Conservation (phyloP, 2,329 filamentous ascomycete genomes). For the Cadophora malorum region DNA sequence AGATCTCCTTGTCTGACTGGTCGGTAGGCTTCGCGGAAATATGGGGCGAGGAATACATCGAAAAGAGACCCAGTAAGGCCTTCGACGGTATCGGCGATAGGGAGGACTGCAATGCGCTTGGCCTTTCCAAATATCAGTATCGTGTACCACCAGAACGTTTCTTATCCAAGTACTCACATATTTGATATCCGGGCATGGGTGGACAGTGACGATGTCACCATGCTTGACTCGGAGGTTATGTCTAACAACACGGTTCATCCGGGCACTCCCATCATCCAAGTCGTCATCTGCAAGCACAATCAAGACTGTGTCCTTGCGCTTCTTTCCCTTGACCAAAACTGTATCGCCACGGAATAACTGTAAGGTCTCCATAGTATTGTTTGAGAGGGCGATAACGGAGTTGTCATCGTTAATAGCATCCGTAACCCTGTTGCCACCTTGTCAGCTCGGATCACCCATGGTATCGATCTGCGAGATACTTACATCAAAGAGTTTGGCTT, state of each 20-base stretch:
- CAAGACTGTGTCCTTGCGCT: slow-evolving; percentile 98
- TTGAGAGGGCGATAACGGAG: slow-evolving; percentile 97
- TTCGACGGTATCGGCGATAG: slow-evolving; percentile 97
- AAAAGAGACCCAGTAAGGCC: slow-evolving; percentile 97
- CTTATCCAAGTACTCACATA: slow-evolving; percentile 71
- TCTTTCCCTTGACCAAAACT: slow-evolving; percentile 98
- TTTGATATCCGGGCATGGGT: slow-evolving; percentile 99
- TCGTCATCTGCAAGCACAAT: slow-evolving; percentile 98
- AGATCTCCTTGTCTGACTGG: slow-evolving; percentile 96
- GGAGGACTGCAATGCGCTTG: slow-evolving; percentile 97
- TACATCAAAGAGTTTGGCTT: slow-evolving; percentile 99
- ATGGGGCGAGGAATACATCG: slow-evolving; percentile 98
- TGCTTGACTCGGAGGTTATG: slow-evolving; percentile 99
- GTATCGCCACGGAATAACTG: slow-evolving; percentile 99
- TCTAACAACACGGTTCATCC: slow-evolving; percentile 97
- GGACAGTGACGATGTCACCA: slow-evolving; percentile 95
- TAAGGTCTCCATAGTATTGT: slow-evolving; percentile 98
- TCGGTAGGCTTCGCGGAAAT: slow-evolving; percentile 99
- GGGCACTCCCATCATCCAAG: slow-evolving; percentile 93
- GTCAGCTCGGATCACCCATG: slow-evolving; percentile 45
- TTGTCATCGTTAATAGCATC: slow-evolving; percentile 99
- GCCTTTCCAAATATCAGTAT: slow-evolving; percentile 63
- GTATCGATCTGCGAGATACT: slow-evolving; percentile 46
- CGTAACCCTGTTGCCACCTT: slow-evolving; percentile 73
- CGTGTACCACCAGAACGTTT: not conserved